phyloP scores from a whole-genome alignment of 257 asterid species.

The Solanum corneliomulleri region DNA sequence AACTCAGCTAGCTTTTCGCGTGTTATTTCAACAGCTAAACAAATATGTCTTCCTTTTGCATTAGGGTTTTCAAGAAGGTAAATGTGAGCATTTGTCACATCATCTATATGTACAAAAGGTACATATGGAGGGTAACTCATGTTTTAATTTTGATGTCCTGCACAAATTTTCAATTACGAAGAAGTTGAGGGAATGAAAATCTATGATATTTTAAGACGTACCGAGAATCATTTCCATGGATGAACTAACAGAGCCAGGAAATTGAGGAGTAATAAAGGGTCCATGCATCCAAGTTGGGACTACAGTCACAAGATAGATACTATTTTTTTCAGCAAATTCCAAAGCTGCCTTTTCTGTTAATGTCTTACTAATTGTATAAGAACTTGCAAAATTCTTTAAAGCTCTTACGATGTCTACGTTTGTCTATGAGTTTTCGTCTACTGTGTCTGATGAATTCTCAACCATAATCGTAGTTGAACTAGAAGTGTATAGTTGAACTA shows the following conservation, averaged over 20 bases:
- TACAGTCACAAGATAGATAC: slow-evolving; percentile 36
- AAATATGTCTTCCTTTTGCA: slow-evolving; percentile 39
- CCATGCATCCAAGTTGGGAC: slow-evolving; percentile 43
- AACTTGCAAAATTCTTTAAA: not conserved
- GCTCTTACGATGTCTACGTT: slow-evolving; percentile 1
- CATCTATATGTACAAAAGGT: slow-evolving; percentile 28
- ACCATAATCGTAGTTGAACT: slow-evolving; percentile 18
- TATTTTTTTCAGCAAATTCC: slow-evolving; percentile 31
- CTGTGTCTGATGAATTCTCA: not conserved
- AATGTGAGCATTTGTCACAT: slow-evolving; percentile 30
- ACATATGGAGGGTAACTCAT: not conserved
- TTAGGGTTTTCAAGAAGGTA: slow-evolving; percentile 17
- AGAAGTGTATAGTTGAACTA: slow-evolving; percentile 39
- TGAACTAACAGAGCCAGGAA: slow-evolving; percentile 11
- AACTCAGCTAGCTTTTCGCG: slow-evolving; percentile 16
- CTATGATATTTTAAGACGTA: not conserved
- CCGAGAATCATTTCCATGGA: not conserved
- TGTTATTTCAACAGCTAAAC: slow-evolving; percentile 22
- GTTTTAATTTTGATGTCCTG: not conserved
- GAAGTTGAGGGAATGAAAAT: not conserved
- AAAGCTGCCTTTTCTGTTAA: slow-evolving; percentile 35
- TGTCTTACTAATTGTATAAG: slow-evolving; percentile 42
- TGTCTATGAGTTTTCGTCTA: slow-evolving; percentile 30
- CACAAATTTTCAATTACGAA: not conserved
- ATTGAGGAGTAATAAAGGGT: slow-evolving; percentile 40